Evolutionary conservation across 2,329 filamentous ascomycete genomes (phyloP).

Genomic region (Fusarium circinatum): DNA sequence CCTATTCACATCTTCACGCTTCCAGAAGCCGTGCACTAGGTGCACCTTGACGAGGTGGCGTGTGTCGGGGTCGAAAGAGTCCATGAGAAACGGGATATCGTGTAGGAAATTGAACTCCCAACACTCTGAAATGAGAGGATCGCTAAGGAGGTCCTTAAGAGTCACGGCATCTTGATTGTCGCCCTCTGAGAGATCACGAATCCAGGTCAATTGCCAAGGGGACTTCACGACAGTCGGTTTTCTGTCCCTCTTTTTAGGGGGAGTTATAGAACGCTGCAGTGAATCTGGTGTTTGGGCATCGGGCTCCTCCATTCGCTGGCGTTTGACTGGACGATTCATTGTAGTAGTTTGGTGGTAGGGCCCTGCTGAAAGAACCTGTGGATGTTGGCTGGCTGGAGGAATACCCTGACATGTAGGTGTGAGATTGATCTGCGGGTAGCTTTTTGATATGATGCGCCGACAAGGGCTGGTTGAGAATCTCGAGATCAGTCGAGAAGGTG

Average conservation of each 20-base stretch:
- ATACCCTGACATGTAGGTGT: not conserved
- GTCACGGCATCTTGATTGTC: slow-evolving; percentile 74
- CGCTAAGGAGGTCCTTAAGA: slow-evolving; percentile 74
- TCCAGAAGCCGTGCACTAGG: slow-evolving; percentile 72
- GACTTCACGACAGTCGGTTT: slow-evolving; percentile 57
- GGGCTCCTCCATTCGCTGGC: slow-evolving; percentile 40
- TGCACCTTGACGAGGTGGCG: slow-evolving; percentile 62
- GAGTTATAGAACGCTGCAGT: slow-evolving; percentile 57
- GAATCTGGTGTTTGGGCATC: slow-evolving; percentile 39
- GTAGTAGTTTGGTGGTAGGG: not conserved
- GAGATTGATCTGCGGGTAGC: not conserved
- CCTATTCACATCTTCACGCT: slow-evolving; percentile 70
- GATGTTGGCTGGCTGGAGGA: not conserved
- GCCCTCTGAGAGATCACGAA: slow-evolving; percentile 68
- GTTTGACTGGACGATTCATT: slow-evolving; percentile 50
- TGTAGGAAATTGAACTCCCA: slow-evolving; percentile 78
- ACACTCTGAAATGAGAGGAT: slow-evolving; percentile 77
- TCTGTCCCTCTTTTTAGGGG: slow-evolving; percentile 52
- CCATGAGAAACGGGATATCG: slow-evolving; percentile 66
- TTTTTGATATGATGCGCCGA: not conserved
- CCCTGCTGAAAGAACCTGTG: no score
- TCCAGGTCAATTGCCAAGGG: slow-evolving; percentile 77
- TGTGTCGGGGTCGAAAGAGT: slow-evolving; percentile 63
- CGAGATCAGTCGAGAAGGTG: not conserved
- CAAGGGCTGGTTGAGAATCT: not conserved